Evolutionary conservation across 2,329 filamentous ascomycete genomes (phyloP), one percentile per base, ranked within the genome.

Genomic region (Rachicladosporium sp.): DNA sequence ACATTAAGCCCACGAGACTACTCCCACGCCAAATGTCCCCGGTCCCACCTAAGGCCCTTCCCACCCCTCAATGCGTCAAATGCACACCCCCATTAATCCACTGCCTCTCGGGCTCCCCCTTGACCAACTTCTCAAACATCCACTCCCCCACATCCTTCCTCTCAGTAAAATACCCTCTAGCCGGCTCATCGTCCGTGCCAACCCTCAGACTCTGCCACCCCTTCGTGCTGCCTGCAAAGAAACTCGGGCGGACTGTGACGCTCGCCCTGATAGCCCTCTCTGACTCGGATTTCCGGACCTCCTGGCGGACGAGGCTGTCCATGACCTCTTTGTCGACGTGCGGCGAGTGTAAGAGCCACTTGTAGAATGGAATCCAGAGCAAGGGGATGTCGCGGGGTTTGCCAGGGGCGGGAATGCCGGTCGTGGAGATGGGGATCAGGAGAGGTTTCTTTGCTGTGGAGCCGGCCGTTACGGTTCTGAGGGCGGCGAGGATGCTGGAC

Each of bases 291-390:
- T 48, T 42, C 10, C 27, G 30, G 19, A 52, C 45, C n/a, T 55
- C 53, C 4, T 41, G 40, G 8, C 52, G 29, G 6, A 67, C 37
- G 7, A 54, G 23, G 5, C 46, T 37, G 42, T 66, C 58, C 54
- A 64, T 55, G 5, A 45, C 46, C 29, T 40, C 42, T 51, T 67
- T 67, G 38, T 67, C 64, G 12, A 49, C 55, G 43, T 70, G 63
- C 29, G 59, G 58, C 5, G 53, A 50, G 21, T 49, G 43, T 1
- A 63, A 47, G 0, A 55, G 11, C 45, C 52, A 59, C 31, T 57
- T 53, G 42, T 67, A 67, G 6, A 65, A 35, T 10, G 51, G 53
- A 4, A 45, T 37, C 30, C 55, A 54, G 7, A 50, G 29, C 1
- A 52, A 32, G 1, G 63, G 62, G 1, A 66, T 56, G 42, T 67